These are phyloP conservation scores for Paxillus rubicundulus DNA, from an alignment of 768 basidiomycete species.

Conservation along the genomic window DNA sequence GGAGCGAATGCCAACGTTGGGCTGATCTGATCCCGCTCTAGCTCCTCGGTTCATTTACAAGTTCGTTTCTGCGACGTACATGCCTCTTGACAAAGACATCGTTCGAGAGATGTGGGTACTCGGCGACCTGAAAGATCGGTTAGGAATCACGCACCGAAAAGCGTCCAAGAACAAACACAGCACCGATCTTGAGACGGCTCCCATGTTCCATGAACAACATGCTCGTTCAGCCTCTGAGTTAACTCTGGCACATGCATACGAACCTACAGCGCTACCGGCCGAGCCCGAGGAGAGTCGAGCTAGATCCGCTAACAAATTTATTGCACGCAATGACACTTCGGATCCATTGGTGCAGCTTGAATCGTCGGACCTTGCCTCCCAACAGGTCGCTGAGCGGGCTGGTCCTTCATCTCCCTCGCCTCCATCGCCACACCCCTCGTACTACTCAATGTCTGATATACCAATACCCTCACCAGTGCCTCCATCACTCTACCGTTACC, in stretches of 20 bases:
- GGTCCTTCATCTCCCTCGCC: constrained; percentile 44
- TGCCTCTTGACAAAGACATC: constrained; percentile 84
- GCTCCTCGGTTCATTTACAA: constrained; percentile 83
- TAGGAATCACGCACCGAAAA: constrained; percentile 69
- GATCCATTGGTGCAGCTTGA: constrained; percentile 13
- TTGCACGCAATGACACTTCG: neutral
- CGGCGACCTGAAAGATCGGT: constrained; percentile 77
- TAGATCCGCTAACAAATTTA: neutral
- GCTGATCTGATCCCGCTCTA: constrained; percentile 28
- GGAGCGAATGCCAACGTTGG: neutral
- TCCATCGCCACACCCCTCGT: constrained; percentile 48
- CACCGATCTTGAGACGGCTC: constrained; percentile 55
- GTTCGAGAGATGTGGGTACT: constrained; percentile 89
- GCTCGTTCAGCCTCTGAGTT: constrained; percentile 64
- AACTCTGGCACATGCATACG: constrained; percentile 43
- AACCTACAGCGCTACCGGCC: constrained; percentile 41
- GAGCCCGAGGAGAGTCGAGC: constrained; percentile 13
- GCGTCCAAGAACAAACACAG: constrained; percentile 40
- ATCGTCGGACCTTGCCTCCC: constrained; percentile 7
- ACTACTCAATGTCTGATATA: constrained; percentile 55
- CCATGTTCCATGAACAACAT: constrained; percentile 70
- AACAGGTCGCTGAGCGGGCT: constrained; percentile 23
- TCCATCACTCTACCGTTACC: constrained; percentile 44
- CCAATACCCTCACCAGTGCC: constrained; percentile 58
- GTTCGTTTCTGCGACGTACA: constrained; percentile 65